A percentile compares a stretch with the other conserved stretches of the same genome.
These are phyloP conservation scores for Lichina pygmaea DNA, from an alignment of 495 filamentous ascomycete genomes.

Conservation along the genomic window DNA sequence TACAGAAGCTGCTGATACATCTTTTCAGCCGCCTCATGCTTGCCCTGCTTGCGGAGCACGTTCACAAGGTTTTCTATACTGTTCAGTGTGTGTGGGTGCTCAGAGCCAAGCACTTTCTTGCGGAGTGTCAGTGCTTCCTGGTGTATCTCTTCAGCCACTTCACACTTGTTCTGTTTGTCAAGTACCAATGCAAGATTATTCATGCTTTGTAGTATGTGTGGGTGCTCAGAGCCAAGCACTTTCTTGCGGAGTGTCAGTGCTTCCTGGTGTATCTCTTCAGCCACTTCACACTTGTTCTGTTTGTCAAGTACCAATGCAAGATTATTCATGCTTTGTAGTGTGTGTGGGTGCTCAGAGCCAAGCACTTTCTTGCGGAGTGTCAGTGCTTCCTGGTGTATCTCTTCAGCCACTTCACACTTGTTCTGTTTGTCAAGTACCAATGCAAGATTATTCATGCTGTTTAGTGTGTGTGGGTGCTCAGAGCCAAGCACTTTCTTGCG, in stretches of 20 bases:
- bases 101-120: neutral
- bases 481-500: neutral
- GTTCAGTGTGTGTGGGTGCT: slow-evolving; percentile 1
- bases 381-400: too few relatives aligned
- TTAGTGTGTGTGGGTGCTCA: slow-evolving; percentile 1
- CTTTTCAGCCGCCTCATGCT: neutral
- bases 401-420: too few relatives aligned
- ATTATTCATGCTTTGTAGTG: too few relatives aligned
- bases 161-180: neutral
- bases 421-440: too few relatives aligned
- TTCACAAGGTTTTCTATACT: slow-evolving; percentile 1
- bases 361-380: too few relatives aligned
- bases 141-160: neutral
- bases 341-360: too few relatives aligned
- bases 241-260: too few relatives aligned
- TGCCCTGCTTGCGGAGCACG: neutral
- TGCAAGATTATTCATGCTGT: slow-evolving; percentile 2
- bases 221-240: too few relatives aligned
- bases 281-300: too few relatives aligned
- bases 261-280: too few relatives aligned
- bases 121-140: neutral
- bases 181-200: neutral
- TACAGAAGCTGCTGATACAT: neutral
- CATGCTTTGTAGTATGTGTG: too few relatives aligned
- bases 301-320: too few relatives aligned